Percentiles rank a stretch among this genome's conserved stretches.
These are phyloP conservation scores for Bretschneidera sinensis DNA, from an alignment of 345 rosid genomes.

Conservation along the genomic window DNA sequence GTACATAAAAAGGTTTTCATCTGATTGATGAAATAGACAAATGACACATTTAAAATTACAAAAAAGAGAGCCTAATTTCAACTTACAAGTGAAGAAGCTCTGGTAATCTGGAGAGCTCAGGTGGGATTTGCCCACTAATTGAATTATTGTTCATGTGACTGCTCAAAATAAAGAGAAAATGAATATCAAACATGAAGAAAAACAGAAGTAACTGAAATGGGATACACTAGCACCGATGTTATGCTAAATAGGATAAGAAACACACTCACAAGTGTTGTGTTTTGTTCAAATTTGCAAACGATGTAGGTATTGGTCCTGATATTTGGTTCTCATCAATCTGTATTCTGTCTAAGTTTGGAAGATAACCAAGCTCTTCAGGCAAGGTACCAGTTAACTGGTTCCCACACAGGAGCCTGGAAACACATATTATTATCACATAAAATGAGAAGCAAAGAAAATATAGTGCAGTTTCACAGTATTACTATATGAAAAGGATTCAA, in stretches of 20 bases:
- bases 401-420: too few species aligned
- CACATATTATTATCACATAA: too few species aligned
- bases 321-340: too few species aligned
- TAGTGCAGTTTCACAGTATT: constrained; percentile 5
- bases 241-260: constrained; percentile 15
- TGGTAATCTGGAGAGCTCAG: constrained; percentile 72
- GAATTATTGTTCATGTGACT: too few species aligned
- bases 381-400: too few species aligned
- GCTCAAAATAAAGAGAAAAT: constrained; percentile 26
- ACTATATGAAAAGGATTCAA: not conserved
- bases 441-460: constrained; percentile 18
- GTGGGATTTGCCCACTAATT: constrained; percentile 84
- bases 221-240: too few species aligned
- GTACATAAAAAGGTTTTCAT: too few species aligned
- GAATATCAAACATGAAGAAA: constrained; percentile 14
- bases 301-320: constrained; percentile 71
- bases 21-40: too few species aligned
- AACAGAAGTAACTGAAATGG: not conserved
- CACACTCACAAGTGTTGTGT: constrained; percentile 82
- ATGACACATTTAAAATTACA: not conserved
- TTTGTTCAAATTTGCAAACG: constrained; percentile 79
- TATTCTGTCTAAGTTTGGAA: too few species aligned
- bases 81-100: constrained; percentile 92
- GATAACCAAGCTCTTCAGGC: too few species aligned
- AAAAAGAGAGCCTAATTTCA: constrained; percentile 11